Evolutionary conservation across 495 filamentous ascomycete species (phyloP).

Genomic region (Choiromyces venosus): DNA sequence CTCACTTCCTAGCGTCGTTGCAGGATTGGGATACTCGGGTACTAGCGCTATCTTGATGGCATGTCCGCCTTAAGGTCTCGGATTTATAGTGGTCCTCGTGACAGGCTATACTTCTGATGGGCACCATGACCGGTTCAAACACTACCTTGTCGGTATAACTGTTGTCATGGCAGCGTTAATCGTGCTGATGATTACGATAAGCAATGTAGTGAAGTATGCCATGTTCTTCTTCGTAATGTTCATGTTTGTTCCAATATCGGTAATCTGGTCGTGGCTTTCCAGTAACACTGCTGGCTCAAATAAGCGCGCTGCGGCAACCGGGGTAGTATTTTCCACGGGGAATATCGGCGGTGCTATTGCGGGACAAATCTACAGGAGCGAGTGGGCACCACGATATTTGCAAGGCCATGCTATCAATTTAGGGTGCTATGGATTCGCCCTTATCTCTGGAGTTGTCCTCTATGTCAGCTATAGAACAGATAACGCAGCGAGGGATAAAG

Average conservation of each 20-base stretch:
- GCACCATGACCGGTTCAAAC: slow-evolving; percentile 12
- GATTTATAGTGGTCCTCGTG: slow-evolving; percentile 48
- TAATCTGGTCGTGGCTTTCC: slow-evolving; percentile 52
- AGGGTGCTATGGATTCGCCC: slow-evolving; percentile 45
- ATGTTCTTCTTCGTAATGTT: slow-evolving; percentile 51
- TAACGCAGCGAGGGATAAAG: slow-evolving; percentile 48
- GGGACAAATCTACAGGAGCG: slow-evolving; percentile 50
- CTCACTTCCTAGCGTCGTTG: slow-evolving; percentile 52
- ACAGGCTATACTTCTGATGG: slow-evolving; percentile 45
- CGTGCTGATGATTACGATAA: slow-evolving; percentile 41
- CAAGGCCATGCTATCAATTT: slow-evolving; percentile 56
- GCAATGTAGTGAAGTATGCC: slow-evolving; percentile 43
- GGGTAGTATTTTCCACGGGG: slow-evolving; percentile 51
- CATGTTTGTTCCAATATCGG: slow-evolving; percentile 52
- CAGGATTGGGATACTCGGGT: slow-evolving; percentile 47
- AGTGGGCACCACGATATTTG: slow-evolving; percentile 49
- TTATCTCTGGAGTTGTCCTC: slow-evolving; percentile 44
- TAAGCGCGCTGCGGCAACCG: slow-evolving; percentile 50
- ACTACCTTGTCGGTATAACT: slow-evolving; percentile 11
- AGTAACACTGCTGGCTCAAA: slow-evolving; percentile 52
- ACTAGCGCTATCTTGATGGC: slow-evolving; percentile 50
- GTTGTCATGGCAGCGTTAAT: slow-evolving; percentile 38
- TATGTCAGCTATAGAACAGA: slow-evolving; percentile 53
- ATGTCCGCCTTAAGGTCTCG: slow-evolving; percentile 50
- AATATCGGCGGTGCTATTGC: slow-evolving; percentile 54